Evolutionary conservation across 306 rosid species (phyloP), one percentile per base, ranked within the genome.

Genomic region (Boehmeria nivea): DNA sequence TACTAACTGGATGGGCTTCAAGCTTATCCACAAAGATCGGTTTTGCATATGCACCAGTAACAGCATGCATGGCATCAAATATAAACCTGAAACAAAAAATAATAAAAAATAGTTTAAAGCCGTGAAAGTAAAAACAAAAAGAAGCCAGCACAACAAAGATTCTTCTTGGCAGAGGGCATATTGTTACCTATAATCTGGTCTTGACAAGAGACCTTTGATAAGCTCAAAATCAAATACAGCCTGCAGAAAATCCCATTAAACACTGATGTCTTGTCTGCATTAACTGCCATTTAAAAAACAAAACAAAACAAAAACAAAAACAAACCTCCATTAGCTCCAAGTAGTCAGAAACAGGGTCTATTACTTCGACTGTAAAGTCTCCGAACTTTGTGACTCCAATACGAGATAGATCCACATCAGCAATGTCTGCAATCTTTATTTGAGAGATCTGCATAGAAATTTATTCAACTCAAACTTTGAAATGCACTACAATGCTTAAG

Each of bases 21-120:
- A 93, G 87, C 75, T 81, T 85, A 66, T 93, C 99, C 63, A 87
- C 94, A 64, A 87, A 93, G 64, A 93, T 93, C 28, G 99, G 96
- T 66, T 74, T 79, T 31, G 95, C 89, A 74, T 93, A 93, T 69
- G 99, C 96, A 54, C 99, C 99, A 63, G 95, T 78, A 67, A 93
- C 89, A 19, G 99, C 99, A 71, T 93, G 99, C 99, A 93, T 93
- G 72, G 95, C 96, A 55, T 91, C 99, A 68, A 81, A 87, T 51
- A 71, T 39, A 70, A 88, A 85, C 94, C 96, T 93, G 62, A 58
- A 60, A 71, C n/a, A n/a, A n/a, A n/a, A n/a, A n/a, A n/a, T n/a
- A n/a, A n/a, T n/a, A n/a, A 25, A 53, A 53, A 48, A 58, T 43
- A 43, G 36, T 56, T 63, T 61, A 60, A 52, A 67, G 43, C 47